phyloP scores from a whole-genome alignment of 345 rosid species.

The Acer campestre region DNA sequence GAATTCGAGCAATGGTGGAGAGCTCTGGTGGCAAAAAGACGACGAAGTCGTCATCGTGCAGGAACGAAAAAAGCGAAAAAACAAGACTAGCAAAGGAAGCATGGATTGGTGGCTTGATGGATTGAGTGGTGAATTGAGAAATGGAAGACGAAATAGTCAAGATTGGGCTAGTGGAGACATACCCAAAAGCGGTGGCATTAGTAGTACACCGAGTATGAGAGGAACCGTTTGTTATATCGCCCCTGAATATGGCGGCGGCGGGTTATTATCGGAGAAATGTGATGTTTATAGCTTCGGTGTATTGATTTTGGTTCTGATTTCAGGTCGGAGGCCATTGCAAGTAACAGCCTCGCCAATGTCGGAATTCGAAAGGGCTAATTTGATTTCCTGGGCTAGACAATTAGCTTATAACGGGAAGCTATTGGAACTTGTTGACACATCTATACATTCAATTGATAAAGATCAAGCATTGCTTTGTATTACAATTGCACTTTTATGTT shows the following conservation, averaged over 20 bases:
- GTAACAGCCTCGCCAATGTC: constrained; percentile 78
- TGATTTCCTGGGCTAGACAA: constrained; percentile 82
- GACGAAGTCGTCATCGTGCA: constrained; percentile 30
- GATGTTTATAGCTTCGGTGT: constrained; percentile 84
- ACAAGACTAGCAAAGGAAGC: constrained; percentile 51
- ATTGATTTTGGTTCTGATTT: constrained; percentile 61
- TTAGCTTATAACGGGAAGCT: constrained; percentile 67
- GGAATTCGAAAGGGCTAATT: constrained; percentile 80
- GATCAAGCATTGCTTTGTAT: constrained; percentile 71
- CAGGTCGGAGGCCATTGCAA: constrained; percentile 76
- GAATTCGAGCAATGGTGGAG: constrained; percentile 46
- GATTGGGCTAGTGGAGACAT: constrained; percentile 67
- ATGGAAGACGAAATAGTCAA: constrained; percentile 50
- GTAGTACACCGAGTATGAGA: constrained; percentile 88
- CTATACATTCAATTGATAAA: constrained; percentile 56
- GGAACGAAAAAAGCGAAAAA: constrained; percentile 50
- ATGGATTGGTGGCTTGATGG: constrained; percentile 80
- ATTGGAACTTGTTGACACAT: constrained; percentile 66
- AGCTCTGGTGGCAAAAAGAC: constrained; percentile 70
- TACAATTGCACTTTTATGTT: constrained; percentile 69
- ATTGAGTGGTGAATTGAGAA: constrained; percentile 60
- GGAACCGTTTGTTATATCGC: constrained; percentile 85
- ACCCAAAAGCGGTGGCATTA: constrained; percentile 75
- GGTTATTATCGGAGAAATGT: constrained; percentile 65
- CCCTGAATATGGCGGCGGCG: constrained; percentile 80